Percentiles rank a stretch among this genome's conserved stretches.
These are phyloP conservation scores for Castanea crenata DNA, from an alignment of 306 rosid species.

Conservation along the genomic window DNA sequence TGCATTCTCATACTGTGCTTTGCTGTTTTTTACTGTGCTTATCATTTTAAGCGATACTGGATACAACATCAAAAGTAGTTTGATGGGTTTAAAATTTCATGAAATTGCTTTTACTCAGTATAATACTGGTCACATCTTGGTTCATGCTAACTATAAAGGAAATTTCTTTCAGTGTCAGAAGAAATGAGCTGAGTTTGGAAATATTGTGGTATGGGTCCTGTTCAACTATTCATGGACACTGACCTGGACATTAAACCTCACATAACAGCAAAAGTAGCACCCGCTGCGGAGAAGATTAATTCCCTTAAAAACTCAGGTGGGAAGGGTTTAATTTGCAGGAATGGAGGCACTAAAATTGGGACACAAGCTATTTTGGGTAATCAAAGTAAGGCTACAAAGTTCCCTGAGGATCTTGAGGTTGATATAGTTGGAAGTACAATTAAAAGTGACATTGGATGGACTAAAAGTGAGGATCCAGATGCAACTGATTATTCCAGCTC, in stretches of 20 bases:
- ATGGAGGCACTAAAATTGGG: conserved; percentile 32
- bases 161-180: neutral
- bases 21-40: neutral
- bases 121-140: conserved; percentile 17
- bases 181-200: conserved; percentile 17
- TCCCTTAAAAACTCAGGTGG: conserved; percentile 19
- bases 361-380: conserved; percentile 46
- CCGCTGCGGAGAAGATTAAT: conserved; percentile 23
- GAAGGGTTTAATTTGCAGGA: conserved; percentile 35
- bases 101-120: conserved; percentile 4
- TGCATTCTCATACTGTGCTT: neutral
- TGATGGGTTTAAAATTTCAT: conserved; percentile 4
- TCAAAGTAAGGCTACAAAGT: conserved; percentile 30
- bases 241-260: conserved; percentile 33
- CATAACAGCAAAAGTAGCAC: conserved; percentile 21
- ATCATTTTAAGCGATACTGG: neutral
- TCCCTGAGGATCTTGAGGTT: conserved; percentile 48
- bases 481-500: conserved; percentile 93
- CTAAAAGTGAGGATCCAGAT: conserved; percentile 66
- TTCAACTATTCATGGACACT: conserved; percentile 26
- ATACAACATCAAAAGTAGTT: neutral
- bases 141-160: conserved; percentile 21
- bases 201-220: conserved; percentile 32
- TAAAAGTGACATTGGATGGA: conserved; percentile 37
- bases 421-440: conserved; percentile 59